These are phyloP conservation scores for Microdochium nivale DNA, from an alignment of 2,329 filamentous ascomycete genomes.

Conservation along the genomic window DNA sequence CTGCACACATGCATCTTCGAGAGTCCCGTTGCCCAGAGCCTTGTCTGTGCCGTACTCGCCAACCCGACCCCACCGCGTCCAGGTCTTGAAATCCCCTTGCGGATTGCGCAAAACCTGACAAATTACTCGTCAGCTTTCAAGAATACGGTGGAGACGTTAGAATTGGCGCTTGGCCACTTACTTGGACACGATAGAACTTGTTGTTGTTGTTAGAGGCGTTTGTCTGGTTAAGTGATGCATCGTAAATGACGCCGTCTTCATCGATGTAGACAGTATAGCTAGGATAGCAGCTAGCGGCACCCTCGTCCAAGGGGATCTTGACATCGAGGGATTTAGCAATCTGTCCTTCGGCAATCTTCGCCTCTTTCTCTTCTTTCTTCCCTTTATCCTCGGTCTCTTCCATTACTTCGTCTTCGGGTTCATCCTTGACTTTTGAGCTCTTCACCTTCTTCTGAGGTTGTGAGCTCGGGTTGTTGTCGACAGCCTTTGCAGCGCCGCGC, in stretches of 20 bases:
- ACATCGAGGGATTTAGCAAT: conserved; percentile 36
- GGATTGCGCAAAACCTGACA: conserved; percentile 32
- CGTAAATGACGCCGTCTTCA: conserved; percentile 58
- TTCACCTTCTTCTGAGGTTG: conserved; percentile 13
- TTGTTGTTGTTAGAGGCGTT: conserved; percentile 67
- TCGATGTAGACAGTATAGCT: conserved; percentile 56
- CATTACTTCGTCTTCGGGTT: conserved; percentile 1
- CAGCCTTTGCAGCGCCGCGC: conserved; percentile 8
- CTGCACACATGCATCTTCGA: conserved; percentile 34
- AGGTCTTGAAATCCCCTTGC: conserved; percentile 43
- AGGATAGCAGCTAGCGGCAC: conserved; percentile 20
- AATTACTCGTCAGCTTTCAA: conserved; percentile 1
- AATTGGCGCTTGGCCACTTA: conserved; percentile 21
- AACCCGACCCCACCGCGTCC: conserved; percentile 78
- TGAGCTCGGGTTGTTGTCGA: conserved; percentile 1
- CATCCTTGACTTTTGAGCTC: conserved; percentile 11
- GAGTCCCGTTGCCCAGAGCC: conserved; percentile 28
- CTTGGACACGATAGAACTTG: conserved; percentile 73
- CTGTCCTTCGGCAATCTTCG: conserved; percentile 29
- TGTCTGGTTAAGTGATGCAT: conserved; percentile 73
- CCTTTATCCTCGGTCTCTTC: conserved; percentile 13
- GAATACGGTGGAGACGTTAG: conserved; percentile 1
- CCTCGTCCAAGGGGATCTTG: conserved; percentile 42
- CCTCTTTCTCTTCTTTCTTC: conserved; percentile 7
- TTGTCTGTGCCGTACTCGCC: conserved; percentile 46